Conservation (phyloP, 345 rosid species). For the Microthlaspi erraticum region DNA sequence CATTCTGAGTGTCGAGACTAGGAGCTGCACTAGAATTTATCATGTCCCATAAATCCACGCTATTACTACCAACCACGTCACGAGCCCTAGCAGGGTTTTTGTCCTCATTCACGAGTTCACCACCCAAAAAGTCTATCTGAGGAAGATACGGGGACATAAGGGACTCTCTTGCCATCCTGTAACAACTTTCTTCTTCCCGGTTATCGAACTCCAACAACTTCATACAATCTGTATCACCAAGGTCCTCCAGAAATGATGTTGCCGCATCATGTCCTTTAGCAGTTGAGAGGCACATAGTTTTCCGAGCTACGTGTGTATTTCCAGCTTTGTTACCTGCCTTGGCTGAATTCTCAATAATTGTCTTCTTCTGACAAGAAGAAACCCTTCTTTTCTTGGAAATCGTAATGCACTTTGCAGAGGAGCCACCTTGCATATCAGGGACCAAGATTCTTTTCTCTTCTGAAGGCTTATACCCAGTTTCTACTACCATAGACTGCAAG, state of each 20-base stretch:
- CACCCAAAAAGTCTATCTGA: slow-evolving; percentile 48
- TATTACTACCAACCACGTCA: slow-evolving; percentile 45
- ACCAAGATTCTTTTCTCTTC: slow-evolving; percentile 40
- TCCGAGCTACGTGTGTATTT: slow-evolving; percentile 27
- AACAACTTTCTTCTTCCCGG: slow-evolving; percentile 63
- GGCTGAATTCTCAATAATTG: no score
- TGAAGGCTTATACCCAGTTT: slow-evolving; percentile 37
- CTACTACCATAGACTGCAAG: slow-evolving; percentile 50
- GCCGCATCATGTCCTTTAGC: slow-evolving; percentile 36
- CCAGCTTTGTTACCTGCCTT: slow-evolving; percentile 36
- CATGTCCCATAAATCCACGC: slow-evolving; percentile 22
- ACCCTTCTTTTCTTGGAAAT: slow-evolving; percentile 54
- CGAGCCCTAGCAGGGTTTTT: slow-evolving; percentile 43
- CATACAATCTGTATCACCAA: slow-evolving; percentile 56
- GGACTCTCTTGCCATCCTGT: slow-evolving; percentile 64
- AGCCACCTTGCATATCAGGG: slow-evolving; percentile 44
- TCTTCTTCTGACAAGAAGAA: slow-evolving; percentile 47
- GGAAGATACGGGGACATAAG: slow-evolving; percentile 86
- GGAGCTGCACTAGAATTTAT: slow-evolving; percentile 33
- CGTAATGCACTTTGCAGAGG: slow-evolving; percentile 43
- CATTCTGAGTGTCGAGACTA: slow-evolving; percentile 35
- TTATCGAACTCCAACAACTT: slow-evolving; percentile 84
- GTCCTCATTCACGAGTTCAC: slow-evolving; percentile 41
- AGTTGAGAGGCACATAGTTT: slow-evolving; percentile 41
- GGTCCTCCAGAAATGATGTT: slow-evolving; percentile 45